Evolutionary conservation across 83 land plant genomes (phyloP).

Genomic region (Larix sibirica): DNA sequence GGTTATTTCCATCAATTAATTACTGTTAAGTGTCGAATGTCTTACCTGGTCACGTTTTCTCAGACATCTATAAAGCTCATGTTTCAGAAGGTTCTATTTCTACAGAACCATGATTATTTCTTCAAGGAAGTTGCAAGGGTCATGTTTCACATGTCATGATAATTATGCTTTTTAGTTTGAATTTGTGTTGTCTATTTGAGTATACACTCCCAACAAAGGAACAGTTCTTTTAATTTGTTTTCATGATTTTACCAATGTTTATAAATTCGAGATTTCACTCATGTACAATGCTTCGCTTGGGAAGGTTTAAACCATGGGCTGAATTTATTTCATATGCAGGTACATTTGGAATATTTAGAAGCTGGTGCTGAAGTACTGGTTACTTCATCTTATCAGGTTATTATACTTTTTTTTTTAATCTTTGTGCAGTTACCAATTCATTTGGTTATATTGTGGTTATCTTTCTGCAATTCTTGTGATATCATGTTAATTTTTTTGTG

Average conservation of each 20-base stretch:
- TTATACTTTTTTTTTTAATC: not conserved
- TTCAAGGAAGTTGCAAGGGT: not conserved
- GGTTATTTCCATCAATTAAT: not conserved
- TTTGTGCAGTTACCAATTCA: not conserved
- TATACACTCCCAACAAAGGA: not conserved
- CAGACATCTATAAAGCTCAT: not conserved
- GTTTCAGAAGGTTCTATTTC: not conserved
- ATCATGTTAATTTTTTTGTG: not conserved
- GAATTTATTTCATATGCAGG: constrained; percentile 38
- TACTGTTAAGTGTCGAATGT: not conserved
- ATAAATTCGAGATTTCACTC: not conserved
- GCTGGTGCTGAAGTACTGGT: constrained; percentile 84
- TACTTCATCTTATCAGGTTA: constrained; percentile 92
- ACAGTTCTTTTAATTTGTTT: not conserved
- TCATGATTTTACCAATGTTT: not conserved
- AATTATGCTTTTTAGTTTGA: not conserved
- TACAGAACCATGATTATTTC: not conserved
- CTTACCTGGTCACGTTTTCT: no score
- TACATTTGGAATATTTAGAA: constrained; percentile 84
- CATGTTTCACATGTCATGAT: not conserved
- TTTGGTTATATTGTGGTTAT: not conserved
- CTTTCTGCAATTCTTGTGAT: not conserved
- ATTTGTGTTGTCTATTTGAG: not conserved
- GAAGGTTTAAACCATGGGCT: not conserved
- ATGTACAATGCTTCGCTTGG: not conserved